phyloP scores from a whole-genome alignment of 2,329 filamentous ascomycete species.

The Pestalotiopsis fici region DNA sequence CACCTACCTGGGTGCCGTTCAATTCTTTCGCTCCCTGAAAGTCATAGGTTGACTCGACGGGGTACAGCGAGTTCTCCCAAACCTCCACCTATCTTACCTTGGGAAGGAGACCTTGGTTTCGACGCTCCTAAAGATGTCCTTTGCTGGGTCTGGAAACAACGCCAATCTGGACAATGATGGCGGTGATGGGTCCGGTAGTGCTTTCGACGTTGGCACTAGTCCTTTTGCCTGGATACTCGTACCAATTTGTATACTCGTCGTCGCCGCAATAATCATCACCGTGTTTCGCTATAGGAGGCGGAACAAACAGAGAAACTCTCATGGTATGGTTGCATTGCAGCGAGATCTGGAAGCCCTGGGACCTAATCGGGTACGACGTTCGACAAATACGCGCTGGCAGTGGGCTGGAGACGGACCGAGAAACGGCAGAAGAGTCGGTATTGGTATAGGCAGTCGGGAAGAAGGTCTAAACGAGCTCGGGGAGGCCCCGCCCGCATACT shows the following conservation, averaged over 20 bases:
- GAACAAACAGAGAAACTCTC: conserved; percentile 15
- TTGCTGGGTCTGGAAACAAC: neutral
- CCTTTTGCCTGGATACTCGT: conserved; percentile 28
- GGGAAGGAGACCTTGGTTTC: neutral
- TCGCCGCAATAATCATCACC: conserved; percentile 21
- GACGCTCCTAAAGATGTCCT: neutral
- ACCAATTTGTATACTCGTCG: conserved; percentile 28
- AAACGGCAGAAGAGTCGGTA: conserved; percentile 8
- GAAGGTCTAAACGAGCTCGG: conserved; percentile 33
- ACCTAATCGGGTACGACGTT: conserved; percentile 11
- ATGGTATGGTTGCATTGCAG: conserved; percentile 17
- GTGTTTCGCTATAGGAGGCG: conserved; percentile 26
- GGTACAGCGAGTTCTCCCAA: neutral
- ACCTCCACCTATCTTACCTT: neutral
- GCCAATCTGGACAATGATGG: neutral
- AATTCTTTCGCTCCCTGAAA: neutral
- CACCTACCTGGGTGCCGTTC: neutral
- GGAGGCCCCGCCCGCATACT: conserved; percentile 32
- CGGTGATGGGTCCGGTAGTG: neutral
- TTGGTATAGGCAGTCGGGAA: conserved; percentile 22
- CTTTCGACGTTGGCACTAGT: neutral
- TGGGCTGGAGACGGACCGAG: conserved; percentile 2
- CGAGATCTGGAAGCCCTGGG: conserved; percentile 24
- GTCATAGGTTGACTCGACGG: neutral
- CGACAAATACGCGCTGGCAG: conserved; percentile 13